Percentiles rank a stretch among this genome's conserved stretches.
Conservation (phyloP, 2,329 filamentous ascomycete genomes). For the Hypocreales sp. region DNA sequence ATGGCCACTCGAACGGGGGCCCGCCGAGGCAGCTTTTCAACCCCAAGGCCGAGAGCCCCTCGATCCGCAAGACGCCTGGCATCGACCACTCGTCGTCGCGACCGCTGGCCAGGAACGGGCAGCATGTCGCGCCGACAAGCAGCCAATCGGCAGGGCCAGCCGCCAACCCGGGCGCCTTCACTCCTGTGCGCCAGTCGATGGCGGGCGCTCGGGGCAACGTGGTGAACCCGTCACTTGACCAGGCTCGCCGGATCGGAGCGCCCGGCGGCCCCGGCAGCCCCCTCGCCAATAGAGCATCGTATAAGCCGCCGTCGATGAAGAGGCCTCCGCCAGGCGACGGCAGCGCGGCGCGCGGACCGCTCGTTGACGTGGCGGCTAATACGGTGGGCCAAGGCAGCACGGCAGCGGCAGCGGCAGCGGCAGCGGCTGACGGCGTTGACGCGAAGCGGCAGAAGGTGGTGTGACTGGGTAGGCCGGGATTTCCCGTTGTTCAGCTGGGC, state of each 20-base stretch:
- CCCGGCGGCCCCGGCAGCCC: conserved; percentile 39
- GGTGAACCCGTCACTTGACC: conserved; percentile 37
- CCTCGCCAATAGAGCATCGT: conserved; percentile 40
- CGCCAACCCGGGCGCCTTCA: conserved; percentile 12
- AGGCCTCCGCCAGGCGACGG: conserved; percentile 22
- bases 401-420: conserved; percentile 3
- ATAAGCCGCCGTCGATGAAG: conserved; percentile 44
- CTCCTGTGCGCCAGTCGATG: conserved; percentile 14
- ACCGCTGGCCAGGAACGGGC: conserved; percentile 45
- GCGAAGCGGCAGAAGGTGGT: conserved; percentile 35
- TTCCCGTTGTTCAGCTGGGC: conserved; percentile 1
- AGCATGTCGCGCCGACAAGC: conserved; percentile 31
- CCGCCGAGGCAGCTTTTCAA: conserved; percentile 50
- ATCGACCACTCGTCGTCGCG: conserved; percentile 68
- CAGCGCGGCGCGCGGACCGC: conserved; percentile 21
- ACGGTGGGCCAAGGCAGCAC: conserved; percentile 9
- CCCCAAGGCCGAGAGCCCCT: conserved; percentile 62
- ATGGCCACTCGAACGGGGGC: conserved; percentile 14
- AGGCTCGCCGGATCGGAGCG: conserved; percentile 41
- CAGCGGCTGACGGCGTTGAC: conserved; percentile 19
- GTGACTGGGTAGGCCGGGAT: conserved; percentile 8
- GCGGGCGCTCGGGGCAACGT: conserved; percentile 21
- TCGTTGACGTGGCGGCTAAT: conserved; percentile 37
- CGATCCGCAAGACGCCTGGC: conserved; percentile 77
- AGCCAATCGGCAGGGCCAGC: conserved; percentile 10